phyloP scores from a whole-genome alignment of 176 grass and related monocot genomes.

The Lolium rigidum region DNA sequence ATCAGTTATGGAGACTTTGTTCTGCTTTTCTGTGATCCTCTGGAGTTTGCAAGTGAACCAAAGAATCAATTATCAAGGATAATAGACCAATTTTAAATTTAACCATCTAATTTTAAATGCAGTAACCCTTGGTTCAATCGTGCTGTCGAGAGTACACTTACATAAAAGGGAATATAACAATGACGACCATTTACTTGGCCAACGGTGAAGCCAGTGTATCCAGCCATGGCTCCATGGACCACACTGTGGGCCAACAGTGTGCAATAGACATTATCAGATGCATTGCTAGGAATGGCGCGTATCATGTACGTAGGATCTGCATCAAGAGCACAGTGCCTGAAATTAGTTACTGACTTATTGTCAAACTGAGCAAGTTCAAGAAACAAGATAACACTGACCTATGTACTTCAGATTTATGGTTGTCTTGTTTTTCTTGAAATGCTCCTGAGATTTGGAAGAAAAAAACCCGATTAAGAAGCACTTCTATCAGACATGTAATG shows the following conservation, averaged over 20 bases:
- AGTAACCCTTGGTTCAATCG: no score
- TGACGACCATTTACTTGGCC: constrained; percentile 95
- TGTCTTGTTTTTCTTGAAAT: constrained; percentile 84
- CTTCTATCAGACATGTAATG: background rate
- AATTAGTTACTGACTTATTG: background rate
- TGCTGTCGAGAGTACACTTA: constrained; percentile 41
- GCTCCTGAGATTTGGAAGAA: constrained; percentile 54
- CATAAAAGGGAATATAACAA: constrained; percentile 90
- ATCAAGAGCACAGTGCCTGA: constrained; percentile 32
- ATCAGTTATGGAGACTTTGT: constrained; percentile 87
- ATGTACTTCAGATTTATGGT: constrained; percentile 96
- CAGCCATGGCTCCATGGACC: constrained; percentile 94
- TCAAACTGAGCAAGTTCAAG: background rate
- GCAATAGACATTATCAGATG: constrained; percentile 95
- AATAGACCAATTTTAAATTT: background rate
- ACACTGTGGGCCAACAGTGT: constrained; percentile 89
- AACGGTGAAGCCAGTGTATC: constrained; percentile 88
- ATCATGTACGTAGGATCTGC: constrained; percentile 99
- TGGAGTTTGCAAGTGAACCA: constrained; percentile 19
- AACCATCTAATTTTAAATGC: background rate
- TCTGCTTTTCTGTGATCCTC: constrained; percentile 83
- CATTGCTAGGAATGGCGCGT: constrained; percentile 94
- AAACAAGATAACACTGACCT: constrained; percentile 45
- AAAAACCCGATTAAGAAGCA: constrained; percentile 33
- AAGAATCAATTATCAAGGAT: background rate